phyloP scores from a whole-genome alignment of 495 filamentous ascomycete species.

The Choiromyces venosus region DNA sequence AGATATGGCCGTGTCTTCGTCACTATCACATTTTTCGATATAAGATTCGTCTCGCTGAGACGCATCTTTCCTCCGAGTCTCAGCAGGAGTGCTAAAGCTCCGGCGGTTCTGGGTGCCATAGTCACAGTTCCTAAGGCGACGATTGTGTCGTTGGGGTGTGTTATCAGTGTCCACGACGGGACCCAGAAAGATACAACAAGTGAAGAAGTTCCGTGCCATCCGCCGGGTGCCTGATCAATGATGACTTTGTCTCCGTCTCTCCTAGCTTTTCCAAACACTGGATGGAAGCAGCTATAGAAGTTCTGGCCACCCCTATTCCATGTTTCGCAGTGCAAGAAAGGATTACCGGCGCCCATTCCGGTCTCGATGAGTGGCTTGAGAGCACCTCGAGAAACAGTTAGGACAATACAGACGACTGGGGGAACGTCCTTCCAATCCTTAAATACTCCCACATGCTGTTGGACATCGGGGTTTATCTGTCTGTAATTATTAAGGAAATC shows the following conservation, averaged over 20 bases:
- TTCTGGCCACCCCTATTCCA: conserved; percentile 33
- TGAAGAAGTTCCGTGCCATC: conserved; percentile 40
- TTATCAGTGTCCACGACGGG: conserved; percentile 40
- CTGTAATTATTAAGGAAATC: conserved; percentile 4
- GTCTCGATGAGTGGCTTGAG: conserved; percentile 34
- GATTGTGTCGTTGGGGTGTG: conserved; percentile 22
- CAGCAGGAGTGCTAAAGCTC: conserved; percentile 1
- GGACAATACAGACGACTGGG: conserved; percentile 39
- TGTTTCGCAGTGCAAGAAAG: conserved; percentile 32
- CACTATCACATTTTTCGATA: conserved; percentile 17
- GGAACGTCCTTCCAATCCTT: conserved; percentile 40
- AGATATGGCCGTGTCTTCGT: conserved; percentile 31
- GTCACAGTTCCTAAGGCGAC: conserved; percentile 27
- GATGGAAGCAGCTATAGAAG: conserved; percentile 38
- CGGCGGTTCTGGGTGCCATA: background rate
- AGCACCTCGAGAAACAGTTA: conserved; percentile 40
- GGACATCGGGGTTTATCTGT: conserved; percentile 6
- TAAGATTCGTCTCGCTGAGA: conserved; percentile 22
- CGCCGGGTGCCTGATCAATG: conserved; percentile 30
- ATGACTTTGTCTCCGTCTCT: conserved; percentile 30
- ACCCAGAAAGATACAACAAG: conserved; percentile 41
- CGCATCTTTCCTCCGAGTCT: conserved; percentile 14
- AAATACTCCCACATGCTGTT: conserved; percentile 12
- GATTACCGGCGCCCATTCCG: conserved; percentile 25
- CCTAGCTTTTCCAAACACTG: conserved; percentile 39